These are phyloP conservation scores for Ustilago xerochloae DNA, from an alignment of 1,284 basidiomycete species.

Conservation along the genomic window DNA sequence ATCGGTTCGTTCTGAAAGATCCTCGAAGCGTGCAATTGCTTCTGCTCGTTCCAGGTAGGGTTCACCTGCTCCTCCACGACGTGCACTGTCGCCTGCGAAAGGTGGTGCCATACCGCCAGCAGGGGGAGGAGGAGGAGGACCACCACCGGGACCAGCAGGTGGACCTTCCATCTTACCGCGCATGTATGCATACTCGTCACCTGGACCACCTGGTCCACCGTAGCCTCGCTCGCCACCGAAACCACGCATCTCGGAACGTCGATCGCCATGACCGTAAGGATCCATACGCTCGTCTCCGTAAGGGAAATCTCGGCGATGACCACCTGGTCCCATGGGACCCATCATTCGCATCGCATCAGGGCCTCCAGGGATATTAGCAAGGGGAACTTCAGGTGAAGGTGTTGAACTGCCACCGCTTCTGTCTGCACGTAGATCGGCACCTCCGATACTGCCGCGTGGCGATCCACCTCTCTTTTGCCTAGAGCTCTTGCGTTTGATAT, in stretches of 20 bases:
- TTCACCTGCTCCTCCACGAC: constrained; percentile 13
- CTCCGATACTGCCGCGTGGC: constrained; percentile 36
- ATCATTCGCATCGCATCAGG: constrained; percentile 28
- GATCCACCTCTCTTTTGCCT: constrained; percentile 51
- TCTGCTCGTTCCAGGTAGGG: constrained; percentile 29
- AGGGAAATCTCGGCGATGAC: constrained; percentile 20
- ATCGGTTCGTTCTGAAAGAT: constrained; percentile 62
- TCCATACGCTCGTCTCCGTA: constrained; percentile 43
- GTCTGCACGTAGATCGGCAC: constrained; percentile 34
- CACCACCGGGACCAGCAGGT: constrained; percentile 3
- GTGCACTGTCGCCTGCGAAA: constrained; percentile 9
- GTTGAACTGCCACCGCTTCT: constrained; percentile 47
- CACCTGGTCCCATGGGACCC: constrained; percentile 16
- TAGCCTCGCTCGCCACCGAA: constrained; percentile 22
- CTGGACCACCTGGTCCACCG: constrained; percentile 4
- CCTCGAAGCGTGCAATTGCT: constrained; percentile 47
- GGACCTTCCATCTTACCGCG: constrained; percentile 29
- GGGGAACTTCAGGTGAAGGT: constrained; percentile 45
- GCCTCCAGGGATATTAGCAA: constrained; percentile 37
- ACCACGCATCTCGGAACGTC: constrained; percentile 20
- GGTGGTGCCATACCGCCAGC: constrained; percentile 8
- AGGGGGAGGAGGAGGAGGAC: constrained; percentile 3
- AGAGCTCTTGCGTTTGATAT: constrained; percentile 63
- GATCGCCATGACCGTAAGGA: constrained; percentile 20
- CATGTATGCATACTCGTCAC: constrained; percentile 36